A percentile compares a stretch with the other conserved stretches of the same genome.
phyloP scores from a whole-genome alignment of 352 stramenopile genomes.

The Ophiocytium majus region DNA sequence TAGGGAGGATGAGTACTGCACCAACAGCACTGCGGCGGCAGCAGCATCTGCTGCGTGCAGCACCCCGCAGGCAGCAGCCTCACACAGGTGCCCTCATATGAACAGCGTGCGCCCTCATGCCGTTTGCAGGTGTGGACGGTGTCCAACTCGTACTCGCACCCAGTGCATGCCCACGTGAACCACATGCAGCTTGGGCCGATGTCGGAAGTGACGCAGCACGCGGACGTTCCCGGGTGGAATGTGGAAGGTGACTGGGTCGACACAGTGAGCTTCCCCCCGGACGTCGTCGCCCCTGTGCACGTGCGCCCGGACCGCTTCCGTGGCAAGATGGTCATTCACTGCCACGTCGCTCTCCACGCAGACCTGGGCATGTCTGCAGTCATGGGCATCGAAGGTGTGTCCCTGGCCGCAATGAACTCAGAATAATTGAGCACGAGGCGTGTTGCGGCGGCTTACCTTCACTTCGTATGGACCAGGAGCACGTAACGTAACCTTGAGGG shows the following conservation, averaged over 20 bases:
- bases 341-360: background rate
- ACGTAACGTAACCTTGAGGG: too few relatives aligned
- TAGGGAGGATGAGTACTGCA: too few relatives aligned
- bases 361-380: constrained; percentile 15
- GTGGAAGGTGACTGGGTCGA: constrained; percentile 7
- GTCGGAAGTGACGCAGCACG: background rate
- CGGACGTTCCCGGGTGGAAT: background rate
- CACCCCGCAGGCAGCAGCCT: too few relatives aligned
- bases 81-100: too few relatives aligned
- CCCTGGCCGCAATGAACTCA: too few relatives aligned
- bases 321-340: constrained; percentile 13
- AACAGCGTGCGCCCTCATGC: too few relatives aligned
- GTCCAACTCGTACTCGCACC: background rate
- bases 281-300: background rate
- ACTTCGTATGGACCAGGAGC: too few relatives aligned
- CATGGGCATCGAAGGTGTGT: constrained; percentile 37
- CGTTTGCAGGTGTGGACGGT: too few relatives aligned
- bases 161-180: constrained; percentile 9
- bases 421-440: too few relatives aligned
- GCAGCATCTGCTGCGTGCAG: too few relatives aligned
- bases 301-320: background rate
- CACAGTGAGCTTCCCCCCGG: background rate
- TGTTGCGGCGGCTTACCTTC: too few relatives aligned
- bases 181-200: constrained; percentile 18
- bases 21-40: too few relatives aligned